phyloP scores from a whole-genome alignment of 345 rosid genomes.

The Populus pruinosa region DNA sequence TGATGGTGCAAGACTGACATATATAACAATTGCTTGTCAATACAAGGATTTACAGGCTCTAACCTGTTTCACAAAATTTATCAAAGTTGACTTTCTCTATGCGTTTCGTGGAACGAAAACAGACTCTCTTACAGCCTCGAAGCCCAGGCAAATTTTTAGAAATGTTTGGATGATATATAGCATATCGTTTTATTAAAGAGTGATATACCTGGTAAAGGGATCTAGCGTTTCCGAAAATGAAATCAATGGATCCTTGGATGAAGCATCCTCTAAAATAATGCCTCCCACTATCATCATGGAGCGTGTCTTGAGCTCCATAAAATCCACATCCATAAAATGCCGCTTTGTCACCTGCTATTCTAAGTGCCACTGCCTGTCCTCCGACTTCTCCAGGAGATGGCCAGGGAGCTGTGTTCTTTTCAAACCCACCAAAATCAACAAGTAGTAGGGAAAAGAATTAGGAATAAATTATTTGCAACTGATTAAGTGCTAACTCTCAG shows the following conservation, averaged over 20 bases:
- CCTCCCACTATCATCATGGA: constrained; percentile 64
- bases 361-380: constrained; percentile 80
- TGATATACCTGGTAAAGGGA: constrained; percentile 55
- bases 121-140: not conserved
- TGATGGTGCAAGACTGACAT: constrained; percentile 21
- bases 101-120: not conserved
- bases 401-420: constrained; percentile 66
- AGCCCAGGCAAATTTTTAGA: not conserved
- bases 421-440: not conserved
- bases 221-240: constrained; percentile 71
- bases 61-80: not conserved
- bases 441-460: not conserved
- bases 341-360: constrained; percentile 68
- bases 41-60: not conserved
- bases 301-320: constrained; percentile 88
- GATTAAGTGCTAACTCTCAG: not conserved
- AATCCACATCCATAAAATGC: constrained; percentile 83
- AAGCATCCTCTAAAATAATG: constrained; percentile 72
- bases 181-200: not conserved
- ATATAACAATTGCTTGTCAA: not conserved
- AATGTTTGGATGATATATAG: not conserved
- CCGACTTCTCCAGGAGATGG: constrained; percentile 64
- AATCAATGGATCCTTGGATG: constrained; percentile 84
- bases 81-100: no score
- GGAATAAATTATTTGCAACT: not conserved